A percentile compares a stretch with the other conserved stretches of the same genome.
These are phyloP conservation scores for Kurtzmaniella quercitrusa DNA, from an alignment of 1,139 yeast genomes.

Conservation along the genomic window DNA sequence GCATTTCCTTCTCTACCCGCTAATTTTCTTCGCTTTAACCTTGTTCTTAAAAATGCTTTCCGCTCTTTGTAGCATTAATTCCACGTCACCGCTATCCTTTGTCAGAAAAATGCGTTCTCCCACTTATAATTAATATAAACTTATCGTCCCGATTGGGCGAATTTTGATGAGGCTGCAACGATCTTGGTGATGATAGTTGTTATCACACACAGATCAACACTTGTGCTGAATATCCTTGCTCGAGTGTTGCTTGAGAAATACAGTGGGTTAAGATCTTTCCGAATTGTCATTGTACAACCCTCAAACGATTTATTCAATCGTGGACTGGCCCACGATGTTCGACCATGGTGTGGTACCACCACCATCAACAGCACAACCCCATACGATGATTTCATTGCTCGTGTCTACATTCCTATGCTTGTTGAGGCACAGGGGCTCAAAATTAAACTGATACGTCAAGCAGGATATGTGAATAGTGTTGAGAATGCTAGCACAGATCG, in stretches of 20 bases:
- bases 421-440: not conserved
- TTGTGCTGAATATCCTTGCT: constrained; percentile 18
- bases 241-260: constrained; percentile 10
- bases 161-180: not conserved
- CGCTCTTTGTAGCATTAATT: too few species aligned
- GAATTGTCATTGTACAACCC: constrained; percentile 12
- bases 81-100: too few species aligned
- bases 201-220: constrained; percentile 14
- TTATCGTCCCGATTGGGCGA: not conserved
- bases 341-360: constrained; percentile 25
- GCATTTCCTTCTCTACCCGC: not conserved
- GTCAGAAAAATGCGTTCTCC: too few species aligned
- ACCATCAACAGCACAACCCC: constrained; percentile 12
- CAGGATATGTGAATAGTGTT: not conserved
- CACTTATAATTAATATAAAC: not conserved
- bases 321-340: constrained; percentile 7
- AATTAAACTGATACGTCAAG: not conserved
- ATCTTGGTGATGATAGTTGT: constrained; percentile 17
- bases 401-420: not conserved
- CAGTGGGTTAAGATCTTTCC: constrained; percentile 9
- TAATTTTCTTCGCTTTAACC: too few species aligned
- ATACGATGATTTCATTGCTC: not conserved
- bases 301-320: constrained; percentile 3
- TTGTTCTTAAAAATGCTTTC: too few species aligned
- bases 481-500: not conserved